phyloP scores from a whole-genome alignment of 441 rosid genomes.

The Caryocar brasiliense region DNA sequence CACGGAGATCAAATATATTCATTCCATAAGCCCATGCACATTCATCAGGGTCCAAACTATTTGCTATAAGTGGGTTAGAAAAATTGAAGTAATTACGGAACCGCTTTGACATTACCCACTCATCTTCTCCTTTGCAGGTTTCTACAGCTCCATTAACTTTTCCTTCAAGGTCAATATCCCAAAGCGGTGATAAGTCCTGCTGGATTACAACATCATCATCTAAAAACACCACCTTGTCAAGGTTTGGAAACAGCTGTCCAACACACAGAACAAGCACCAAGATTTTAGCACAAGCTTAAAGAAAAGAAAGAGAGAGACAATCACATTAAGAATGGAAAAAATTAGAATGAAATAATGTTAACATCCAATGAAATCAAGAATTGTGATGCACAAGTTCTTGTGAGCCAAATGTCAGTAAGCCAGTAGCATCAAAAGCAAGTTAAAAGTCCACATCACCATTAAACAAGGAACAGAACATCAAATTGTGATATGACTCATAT shows the following conservation, averaged over 20 bases:
- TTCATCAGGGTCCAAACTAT: constrained; percentile 74
- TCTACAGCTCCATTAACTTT: constrained; percentile 97
- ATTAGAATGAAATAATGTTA: too few relatives aligned
- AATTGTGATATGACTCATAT: background rate
- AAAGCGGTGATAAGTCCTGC: constrained; percentile 80
- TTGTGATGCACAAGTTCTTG: background rate
- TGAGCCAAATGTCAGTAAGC: background rate
- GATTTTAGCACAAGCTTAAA: background rate
- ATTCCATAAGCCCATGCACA: constrained; percentile 99
- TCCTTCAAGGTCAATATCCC: constrained; percentile 84
- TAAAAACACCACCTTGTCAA: constrained; percentile 87
- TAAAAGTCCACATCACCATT: background rate
- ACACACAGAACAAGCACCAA: constrained; percentile 13
- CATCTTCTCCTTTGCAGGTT: constrained; percentile 91
- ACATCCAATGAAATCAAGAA: too few relatives aligned
- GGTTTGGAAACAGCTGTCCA: constrained; percentile 87
- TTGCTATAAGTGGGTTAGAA: constrained; percentile 76
- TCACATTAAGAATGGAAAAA: background rate
- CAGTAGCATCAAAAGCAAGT: background rate
- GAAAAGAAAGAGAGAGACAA: background rate
- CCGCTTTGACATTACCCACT: constrained; percentile 95
- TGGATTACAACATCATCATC: constrained; percentile 95
- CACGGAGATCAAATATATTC: constrained; percentile 83
- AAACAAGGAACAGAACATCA: too few relatives aligned
- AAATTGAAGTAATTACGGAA: constrained; percentile 95